Evolutionary conservation across 768 basidiomycete species (phyloP).

Genomic region (Polyporus arcularius): DNA sequence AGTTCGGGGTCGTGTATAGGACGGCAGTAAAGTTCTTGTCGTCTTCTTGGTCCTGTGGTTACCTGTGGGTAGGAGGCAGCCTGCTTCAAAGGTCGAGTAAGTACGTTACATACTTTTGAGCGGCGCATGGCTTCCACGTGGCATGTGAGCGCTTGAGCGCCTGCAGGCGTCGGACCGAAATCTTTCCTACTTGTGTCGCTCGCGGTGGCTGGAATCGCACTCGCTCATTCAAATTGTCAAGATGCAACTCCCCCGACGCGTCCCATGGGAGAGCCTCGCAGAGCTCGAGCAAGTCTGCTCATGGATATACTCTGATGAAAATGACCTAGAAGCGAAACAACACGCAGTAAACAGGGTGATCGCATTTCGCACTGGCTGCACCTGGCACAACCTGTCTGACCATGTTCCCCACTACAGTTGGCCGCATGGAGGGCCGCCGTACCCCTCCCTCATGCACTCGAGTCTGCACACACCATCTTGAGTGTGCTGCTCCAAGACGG

Average conservation of each 20-base stretch:
- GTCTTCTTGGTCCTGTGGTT: too few relatives aligned
- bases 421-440: conserved; percentile 80
- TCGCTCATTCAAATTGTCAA: neutral
- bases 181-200: too few relatives aligned
- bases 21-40: too few relatives aligned
- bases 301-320: conserved; percentile 72
- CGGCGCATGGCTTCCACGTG: too few relatives aligned
- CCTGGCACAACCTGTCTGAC: neutral
- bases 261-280: conserved; percentile 69
- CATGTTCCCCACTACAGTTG: conserved; percentile 44
- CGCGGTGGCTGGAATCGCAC: neutral
- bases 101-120: too few relatives aligned
- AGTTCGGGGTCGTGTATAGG: too few relatives aligned
- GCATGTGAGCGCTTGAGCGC: neutral
- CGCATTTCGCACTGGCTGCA: conserved; percentile 7
- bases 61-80: too few relatives aligned
- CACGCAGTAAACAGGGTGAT: conserved; percentile 67
- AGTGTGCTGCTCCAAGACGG: conserved; percentile 60
- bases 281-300: conserved; percentile 78
- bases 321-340: conserved; percentile 53
- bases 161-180: neutral
- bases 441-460: conserved; percentile 79
- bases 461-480: conserved; percentile 67
- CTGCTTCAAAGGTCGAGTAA: too few relatives aligned
- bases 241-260: conserved; percentile 78